Evolutionary conservation across 805 yeast species (phyloP), one percentile per base, ranked within the genome.

Genomic region (Nakazawaea sp.): DNA sequence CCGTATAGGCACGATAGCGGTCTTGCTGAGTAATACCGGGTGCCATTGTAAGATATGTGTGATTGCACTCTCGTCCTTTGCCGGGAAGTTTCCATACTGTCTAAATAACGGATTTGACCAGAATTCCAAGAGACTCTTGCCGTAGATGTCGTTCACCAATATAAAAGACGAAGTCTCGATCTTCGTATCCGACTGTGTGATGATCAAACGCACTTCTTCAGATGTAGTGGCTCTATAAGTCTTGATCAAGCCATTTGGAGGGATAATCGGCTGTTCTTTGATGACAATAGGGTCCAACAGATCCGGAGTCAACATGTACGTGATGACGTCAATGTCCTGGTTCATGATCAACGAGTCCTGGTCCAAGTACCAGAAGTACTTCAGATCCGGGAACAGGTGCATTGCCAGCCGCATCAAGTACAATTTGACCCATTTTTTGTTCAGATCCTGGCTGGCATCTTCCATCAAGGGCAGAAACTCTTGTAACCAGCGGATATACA

Each of bases 41-140:
- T 90, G 98, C 98, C 97, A 92, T 58, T 87, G 97, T 47, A 88
- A 65, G 31, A 88, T 66, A 55, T 92, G 97, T n/a, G 85, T 72
- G 30, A 90, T 53, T 0, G 92, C 89, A n/a, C 72, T 68, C 41
- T 74, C 76, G 4, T 78, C 81, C 37, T 72, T 71, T 34, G 57
- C 56, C 11, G 72, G 71, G 59, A 84, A 84, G 40, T 70, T 70
- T n/a, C 59, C 58, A 59, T 82, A 87, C 34, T 71, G 68, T 52
- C 84, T 70, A 53, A 76, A 79, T 33, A 87, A 66, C 18, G 78
- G 76, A 53, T 86, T 92, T 24, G 71, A 56, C 88, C 96, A 81
- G 46, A 75, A 70, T 55, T 88, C 96, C n/a, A 89, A 49, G 35
- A 87, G 65, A 1, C 82, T 73, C 50, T 70, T 73, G 4, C 89